Conservation (phyloP, 106 monocot species). For the Dioscorea zingiberensis region DNA sequence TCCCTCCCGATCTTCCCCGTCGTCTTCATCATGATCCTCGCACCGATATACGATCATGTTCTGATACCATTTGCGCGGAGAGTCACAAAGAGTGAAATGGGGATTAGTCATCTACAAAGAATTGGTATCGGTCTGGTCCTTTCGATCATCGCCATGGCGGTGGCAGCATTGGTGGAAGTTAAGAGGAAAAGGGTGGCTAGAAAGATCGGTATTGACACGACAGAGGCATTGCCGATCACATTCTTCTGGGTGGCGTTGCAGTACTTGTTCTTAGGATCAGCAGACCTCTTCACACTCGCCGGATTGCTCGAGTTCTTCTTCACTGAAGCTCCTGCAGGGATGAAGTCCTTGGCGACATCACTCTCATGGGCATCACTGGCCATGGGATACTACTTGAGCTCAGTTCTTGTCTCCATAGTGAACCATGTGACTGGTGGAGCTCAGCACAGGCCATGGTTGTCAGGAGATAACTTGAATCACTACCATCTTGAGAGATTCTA, state of each 20-base stretch:
- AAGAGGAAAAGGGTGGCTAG: conserved; percentile 47
- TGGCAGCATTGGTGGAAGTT: conserved; percentile 64
- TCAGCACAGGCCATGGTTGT: conserved; percentile 42
- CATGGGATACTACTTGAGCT: conserved; percentile 82
- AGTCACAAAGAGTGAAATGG: conserved; percentile 44
- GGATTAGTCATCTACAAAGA: conserved; percentile 69
- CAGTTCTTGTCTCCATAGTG: conserved; percentile 59
- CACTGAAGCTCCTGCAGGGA: conserved; percentile 62
- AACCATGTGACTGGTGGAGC: conserved; percentile 37
- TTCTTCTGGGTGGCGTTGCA: conserved; percentile 92
- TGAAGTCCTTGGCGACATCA: conserved; percentile 72
- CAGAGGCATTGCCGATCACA: conserved; percentile 45
- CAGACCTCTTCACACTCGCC: conserved; percentile 77
- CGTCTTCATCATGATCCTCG: conserved; percentile 69
- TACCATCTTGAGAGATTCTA: conserved; percentile 70
- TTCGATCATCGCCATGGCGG: conserved; percentile 63
- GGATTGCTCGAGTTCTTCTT: conserved; percentile 93
- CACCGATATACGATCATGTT: conserved; percentile 68
- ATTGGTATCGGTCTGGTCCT: conserved; percentile 70
- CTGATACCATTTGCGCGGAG: conserved; percentile 58
- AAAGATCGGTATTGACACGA: conserved; percentile 16
- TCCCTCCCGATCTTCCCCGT: conserved; percentile 77
- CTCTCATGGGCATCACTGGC: conserved; percentile 72
- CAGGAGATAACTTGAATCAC: conserved; percentile 40
- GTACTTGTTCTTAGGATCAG: conserved; percentile 77